Evolutionary conservation across 805 yeast genomes (phyloP).

Genomic region (Candida dajiaensis): DNA sequence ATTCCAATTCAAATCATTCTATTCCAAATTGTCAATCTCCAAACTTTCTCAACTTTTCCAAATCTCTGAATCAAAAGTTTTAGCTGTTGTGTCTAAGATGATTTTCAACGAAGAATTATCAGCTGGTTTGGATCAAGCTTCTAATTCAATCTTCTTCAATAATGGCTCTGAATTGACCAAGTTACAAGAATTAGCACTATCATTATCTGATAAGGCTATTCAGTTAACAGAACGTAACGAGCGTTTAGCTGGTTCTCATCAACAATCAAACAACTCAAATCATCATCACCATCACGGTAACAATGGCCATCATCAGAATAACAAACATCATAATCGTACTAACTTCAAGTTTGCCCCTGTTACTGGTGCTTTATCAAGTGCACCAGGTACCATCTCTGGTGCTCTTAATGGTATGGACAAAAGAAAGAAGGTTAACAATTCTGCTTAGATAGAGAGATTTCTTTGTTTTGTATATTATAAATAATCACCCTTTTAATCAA

Average conservation of each 20-base stretch:
- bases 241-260: slow-evolving; percentile 67
- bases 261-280: slow-evolving; percentile 23
- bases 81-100: slow-evolving; percentile 65
- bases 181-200: slow-evolving; percentile 82
- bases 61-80: slow-evolving; percentile 48
- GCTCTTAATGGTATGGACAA: slow-evolving; percentile 32
- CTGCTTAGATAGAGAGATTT: slow-evolving; percentile 10
- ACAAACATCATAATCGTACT: slow-evolving; percentile 25
- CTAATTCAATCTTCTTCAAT: slow-evolving; percentile 58
- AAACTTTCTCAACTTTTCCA: slow-evolving; percentile 65
- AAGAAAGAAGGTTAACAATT: slow-evolving; percentile 23
- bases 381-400: slow-evolving; percentile 30
- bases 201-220: slow-evolving; percentile 74
- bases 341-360: slow-evolving; percentile 27
- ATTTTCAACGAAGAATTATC: slow-evolving; percentile 71
- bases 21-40: slow-evolving; percentile 64
- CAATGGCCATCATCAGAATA: slow-evolving; percentile 15
- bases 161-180: slow-evolving; percentile 76
- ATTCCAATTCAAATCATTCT: slow-evolving; percentile 74
- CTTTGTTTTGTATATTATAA: not conserved
- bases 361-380: slow-evolving; percentile 29
- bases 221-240: slow-evolving; percentile 81
- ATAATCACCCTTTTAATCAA: not conserved
- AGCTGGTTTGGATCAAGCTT: slow-evolving; percentile 67
- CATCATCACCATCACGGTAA: slow-evolving; percentile 15